A percentile compares a stretch with the other conserved stretches of the same genome.
Conservation (phyloP, 345 rosid genomes). For the Eucalyptus cloeziana region DNA sequence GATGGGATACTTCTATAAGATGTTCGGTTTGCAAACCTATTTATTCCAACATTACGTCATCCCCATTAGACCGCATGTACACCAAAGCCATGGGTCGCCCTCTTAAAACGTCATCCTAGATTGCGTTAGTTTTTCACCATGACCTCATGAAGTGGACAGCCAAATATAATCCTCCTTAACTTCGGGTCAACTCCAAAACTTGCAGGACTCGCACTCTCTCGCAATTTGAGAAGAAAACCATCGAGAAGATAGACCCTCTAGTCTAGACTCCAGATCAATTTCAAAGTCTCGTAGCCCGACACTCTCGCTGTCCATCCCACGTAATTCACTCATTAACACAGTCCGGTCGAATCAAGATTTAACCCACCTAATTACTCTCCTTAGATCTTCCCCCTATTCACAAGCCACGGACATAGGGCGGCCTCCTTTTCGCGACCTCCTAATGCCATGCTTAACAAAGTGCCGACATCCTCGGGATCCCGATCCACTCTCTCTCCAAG, state of each 20-base stretch:
- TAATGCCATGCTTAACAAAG: neutral
- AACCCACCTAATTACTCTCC: neutral
- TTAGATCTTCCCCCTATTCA: neutral
- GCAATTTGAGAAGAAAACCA: neutral
- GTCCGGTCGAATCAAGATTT: neutral
- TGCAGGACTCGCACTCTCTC: fast-evolving
- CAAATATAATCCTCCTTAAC: neutral
- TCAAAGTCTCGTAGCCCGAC: neutral
- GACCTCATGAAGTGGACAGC: neutral
- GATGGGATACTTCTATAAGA: neutral
- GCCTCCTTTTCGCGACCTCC: neutral
- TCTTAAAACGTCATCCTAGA: neutral
- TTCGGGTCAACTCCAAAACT: neutral
- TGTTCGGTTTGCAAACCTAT: neutral
- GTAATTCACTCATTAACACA: neutral
- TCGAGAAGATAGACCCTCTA: neutral
- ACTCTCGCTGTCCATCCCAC: neutral
- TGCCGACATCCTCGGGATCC: neutral
- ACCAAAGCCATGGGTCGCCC: neutral
- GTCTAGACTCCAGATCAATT: neutral
- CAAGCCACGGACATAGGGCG: neutral
- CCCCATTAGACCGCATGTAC: neutral
- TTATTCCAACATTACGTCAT: neutral
- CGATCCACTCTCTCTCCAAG: neutral
- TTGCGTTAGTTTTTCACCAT: neutral